A percentile compares a stretch with the other conserved stretches of the same genome.
phyloP scores from a whole-genome alignment of 2,329 filamentous ascomycete species.

The Biscogniauxia marginata region DNA sequence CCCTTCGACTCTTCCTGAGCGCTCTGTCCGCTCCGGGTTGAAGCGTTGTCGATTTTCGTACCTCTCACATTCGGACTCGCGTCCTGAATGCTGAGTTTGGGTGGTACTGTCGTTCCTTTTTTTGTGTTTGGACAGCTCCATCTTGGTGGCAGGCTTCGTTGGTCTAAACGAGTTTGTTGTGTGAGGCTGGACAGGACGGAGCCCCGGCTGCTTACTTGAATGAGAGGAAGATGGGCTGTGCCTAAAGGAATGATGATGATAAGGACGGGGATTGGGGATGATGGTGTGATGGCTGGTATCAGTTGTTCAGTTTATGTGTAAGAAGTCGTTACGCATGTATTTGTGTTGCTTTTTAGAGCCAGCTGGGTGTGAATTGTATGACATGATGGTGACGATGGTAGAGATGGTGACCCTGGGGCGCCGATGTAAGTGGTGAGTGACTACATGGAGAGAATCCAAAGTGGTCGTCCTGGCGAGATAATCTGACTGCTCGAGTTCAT shows the following conservation, averaged over 20 bases:
- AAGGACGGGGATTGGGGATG: background rate
- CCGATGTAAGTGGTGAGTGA: too few species aligned
- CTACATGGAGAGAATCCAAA: too few species aligned
- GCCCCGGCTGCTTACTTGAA: background rate
- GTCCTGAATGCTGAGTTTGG: conserved; percentile 24
- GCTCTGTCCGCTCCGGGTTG: conserved; percentile 7
- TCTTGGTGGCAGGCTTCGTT: conserved; percentile 1
- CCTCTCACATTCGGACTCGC: conserved; percentile 21
- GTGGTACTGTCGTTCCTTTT: conserved; percentile 18
- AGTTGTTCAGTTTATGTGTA: background rate
- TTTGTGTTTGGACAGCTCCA: conserved; percentile 6
- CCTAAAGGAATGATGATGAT: background rate
- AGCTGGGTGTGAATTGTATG: background rate
- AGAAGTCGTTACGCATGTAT: too few species aligned
- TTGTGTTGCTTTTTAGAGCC: background rate
- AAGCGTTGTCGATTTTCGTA: conserved; percentile 22
- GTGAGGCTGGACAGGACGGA: background rate
- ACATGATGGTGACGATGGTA: background rate
- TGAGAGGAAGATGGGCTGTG: background rate
- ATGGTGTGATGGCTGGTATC: background rate
- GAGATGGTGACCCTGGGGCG: too few species aligned
- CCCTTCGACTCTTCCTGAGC: conserved; percentile 3
- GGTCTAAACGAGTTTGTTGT: conserved; percentile 2
- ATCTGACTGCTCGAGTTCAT: too few species aligned
- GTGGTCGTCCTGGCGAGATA: too few species aligned